Evolutionary conservation across 164 flowering plant species (phyloP), one percentile per base, ranked within the genome.

Genomic region (Macadamia tetraphylla): DNA sequence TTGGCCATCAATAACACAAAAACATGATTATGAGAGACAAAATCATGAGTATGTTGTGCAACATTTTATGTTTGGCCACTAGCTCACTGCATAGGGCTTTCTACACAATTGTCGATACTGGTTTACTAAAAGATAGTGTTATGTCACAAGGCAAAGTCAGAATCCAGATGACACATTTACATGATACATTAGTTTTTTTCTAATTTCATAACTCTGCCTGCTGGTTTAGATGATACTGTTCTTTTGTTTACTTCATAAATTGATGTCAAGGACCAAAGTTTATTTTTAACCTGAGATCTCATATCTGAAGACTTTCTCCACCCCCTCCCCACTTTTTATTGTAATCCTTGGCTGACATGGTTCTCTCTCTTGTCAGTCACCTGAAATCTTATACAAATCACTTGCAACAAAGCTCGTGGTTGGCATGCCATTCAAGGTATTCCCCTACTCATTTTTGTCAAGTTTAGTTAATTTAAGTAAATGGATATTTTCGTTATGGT

Each of bases 381-480:
- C 98, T 11, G 98, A 91, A 74, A 87, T 86, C 18, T 81, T 94
- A 8, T 94, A 94, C 88, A 86, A 73, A 71, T 87, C 97, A 61
- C 87, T 91, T 63, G 96, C 93, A 58, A 84, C 98, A 74, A 94
- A 94, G 79, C 93, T 94, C 78, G 84, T 86, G 23, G 83, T 94
- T 73, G 98, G 98, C 76, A 94, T 94, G 98, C 98, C 98, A 49
- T 94, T 90, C 72, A 94, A 94, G 97, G 98, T 94, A 55, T 73
- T 42, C 57, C 35, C 30, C 9, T 29, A n/a, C 52, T 40, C 59
- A 30, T 63, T 49, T 18, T 23, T 18, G 42, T 5, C 14, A 30
- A 49, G 10, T 67, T 14, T n/a, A 31, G 23, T 42, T 1, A 17
- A 43, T 42, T 12, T 30, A 53, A 32, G 29, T 46, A 15, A 1